A percentile compares a stretch with the other conserved stretches of the same genome.
phyloP scores from a whole-genome alignment of 2,329 filamentous ascomycete genomes.

The Teratosphaeria nubilosa region DNA sequence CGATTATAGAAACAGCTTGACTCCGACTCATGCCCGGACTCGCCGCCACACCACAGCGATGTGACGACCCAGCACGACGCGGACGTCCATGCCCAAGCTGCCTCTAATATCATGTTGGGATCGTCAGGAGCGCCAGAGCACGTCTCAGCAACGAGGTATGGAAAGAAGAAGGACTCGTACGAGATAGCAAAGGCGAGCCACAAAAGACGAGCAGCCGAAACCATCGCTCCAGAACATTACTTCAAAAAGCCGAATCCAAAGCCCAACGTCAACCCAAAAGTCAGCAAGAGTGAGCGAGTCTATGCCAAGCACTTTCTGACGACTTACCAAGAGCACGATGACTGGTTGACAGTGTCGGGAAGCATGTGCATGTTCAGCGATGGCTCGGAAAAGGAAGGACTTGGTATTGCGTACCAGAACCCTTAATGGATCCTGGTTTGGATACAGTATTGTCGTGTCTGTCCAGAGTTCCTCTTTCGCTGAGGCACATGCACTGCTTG shows the following conservation, averaged over 20 bases:
- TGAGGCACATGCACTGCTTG: background rate
- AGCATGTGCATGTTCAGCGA: background rate
- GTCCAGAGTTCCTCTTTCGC: background rate
- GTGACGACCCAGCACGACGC: background rate
- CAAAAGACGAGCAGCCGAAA: background rate
- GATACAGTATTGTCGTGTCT: background rate
- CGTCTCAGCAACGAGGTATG: background rate
- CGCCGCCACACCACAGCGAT: background rate
- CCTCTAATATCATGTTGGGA: background rate
- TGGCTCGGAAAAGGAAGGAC: background rate
- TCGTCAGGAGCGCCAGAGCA: background rate
- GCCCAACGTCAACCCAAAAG: background rate
- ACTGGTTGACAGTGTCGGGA: background rate
- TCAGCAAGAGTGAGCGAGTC: background rate
- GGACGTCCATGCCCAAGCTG: background rate
- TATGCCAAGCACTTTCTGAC: background rate
- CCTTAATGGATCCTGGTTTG: background rate
- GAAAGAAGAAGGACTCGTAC: background rate
- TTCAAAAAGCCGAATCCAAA: too few relatives aligned
- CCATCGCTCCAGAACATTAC: background rate
- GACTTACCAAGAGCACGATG: background rate
- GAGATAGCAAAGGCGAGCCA: background rate
- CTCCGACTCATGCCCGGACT: background rate
- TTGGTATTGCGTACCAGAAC: background rate
- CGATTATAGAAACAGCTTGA: background rate